Conservation (phyloP, 768 basidiomycete genomes). For the Lentinula boryana region DNA sequence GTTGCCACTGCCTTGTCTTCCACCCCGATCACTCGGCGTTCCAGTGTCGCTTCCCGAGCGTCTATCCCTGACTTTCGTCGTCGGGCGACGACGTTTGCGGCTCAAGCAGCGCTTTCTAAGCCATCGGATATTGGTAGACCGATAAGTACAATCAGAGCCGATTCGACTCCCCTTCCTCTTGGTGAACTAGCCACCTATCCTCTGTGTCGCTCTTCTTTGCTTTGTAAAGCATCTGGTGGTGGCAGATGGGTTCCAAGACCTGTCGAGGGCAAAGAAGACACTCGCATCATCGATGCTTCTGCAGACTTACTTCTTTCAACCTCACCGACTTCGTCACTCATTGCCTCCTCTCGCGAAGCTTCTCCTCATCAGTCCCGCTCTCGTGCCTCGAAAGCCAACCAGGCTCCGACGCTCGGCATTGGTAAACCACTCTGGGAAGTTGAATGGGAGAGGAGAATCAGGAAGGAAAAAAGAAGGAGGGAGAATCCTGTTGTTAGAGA, state of each 20-base stretch:
- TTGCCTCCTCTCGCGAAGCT: background rate
- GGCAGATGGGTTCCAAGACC: slow-evolving; percentile 67
- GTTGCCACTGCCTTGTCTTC: slow-evolving; percentile 17
- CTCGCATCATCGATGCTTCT: background rate
- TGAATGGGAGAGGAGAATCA: slow-evolving; percentile 64
- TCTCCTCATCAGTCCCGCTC: background rate
- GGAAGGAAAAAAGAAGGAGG: slow-evolving; percentile 38
- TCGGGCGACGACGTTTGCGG: slow-evolving; percentile 24
- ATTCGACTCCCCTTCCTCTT: slow-evolving; percentile 12
- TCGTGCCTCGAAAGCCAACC: slow-evolving; percentile 37
- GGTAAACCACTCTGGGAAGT: slow-evolving; percentile 64
- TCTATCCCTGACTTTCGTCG: slow-evolving; percentile 19
- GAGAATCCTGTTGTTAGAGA: slow-evolving; percentile 56
- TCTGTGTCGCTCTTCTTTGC: slow-evolving; percentile 53
- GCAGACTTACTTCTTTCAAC: background rate
- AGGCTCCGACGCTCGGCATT: slow-evolving; percentile 49
- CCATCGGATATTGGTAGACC: background rate
- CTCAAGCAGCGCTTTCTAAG: slow-evolving; percentile 8
- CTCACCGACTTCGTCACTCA: background rate
- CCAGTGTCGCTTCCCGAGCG: slow-evolving; percentile 14
- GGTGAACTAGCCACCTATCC: slow-evolving; percentile 76
- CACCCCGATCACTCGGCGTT: slow-evolving; percentile 14
- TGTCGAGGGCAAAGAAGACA: slow-evolving; percentile 4
- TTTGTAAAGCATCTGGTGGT: slow-evolving; percentile 76
- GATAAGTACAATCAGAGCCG: background rate